These are phyloP conservation scores for Neoascochyta sp. DNA, from an alignment of 2,329 filamentous ascomycete species.

Conservation along the genomic window DNA sequence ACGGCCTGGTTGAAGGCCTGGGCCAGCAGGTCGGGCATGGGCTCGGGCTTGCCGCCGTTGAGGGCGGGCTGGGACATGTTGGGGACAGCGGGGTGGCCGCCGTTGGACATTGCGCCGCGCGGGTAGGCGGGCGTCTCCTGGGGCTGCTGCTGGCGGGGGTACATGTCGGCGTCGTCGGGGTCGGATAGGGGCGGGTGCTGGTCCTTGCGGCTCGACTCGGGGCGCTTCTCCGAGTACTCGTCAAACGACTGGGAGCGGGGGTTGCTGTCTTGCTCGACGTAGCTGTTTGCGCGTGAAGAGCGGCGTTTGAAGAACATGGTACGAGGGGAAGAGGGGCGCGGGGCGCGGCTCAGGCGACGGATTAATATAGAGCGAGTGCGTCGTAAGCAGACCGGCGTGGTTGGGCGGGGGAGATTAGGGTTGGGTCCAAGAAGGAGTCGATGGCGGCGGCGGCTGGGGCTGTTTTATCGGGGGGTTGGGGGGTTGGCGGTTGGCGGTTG, in stretches of 20 bases:
- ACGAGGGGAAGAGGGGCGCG: too few relatives aligned
- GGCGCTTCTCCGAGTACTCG: constrained; percentile 41
- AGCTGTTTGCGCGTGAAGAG: constrained; percentile 45
- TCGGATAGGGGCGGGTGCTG: constrained; percentile 9
- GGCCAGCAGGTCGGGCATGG: constrained; percentile 50
- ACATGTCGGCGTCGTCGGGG: constrained; percentile 42
- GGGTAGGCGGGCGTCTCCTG: constrained; percentile 33
- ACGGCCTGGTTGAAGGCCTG: constrained; percentile 54
- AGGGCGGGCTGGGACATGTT: constrained; percentile 21
- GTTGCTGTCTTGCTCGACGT: constrained; percentile 47
- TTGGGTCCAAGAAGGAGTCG: too few relatives aligned
- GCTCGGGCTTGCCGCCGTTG: constrained; percentile 33
- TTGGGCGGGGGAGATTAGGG: too few relatives aligned
- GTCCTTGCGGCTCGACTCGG: constrained; percentile 39
- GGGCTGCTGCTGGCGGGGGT: constrained; percentile 43
- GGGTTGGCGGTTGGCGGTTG: too few relatives aligned
- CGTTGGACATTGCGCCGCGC: constrained; percentile 14
- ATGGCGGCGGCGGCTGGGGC: too few relatives aligned
- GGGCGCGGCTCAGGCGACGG: too few relatives aligned
- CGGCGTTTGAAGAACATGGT: constrained; percentile 52
- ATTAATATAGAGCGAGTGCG: too few relatives aligned
- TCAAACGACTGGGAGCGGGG: constrained; percentile 40
- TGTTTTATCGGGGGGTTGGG: too few relatives aligned
- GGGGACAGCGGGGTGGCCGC: constrained; percentile 21
- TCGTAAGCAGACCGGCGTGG: too few relatives aligned